Base-by-base conservation (phyloP, 2,329 filamentous ascomycete species). In the Aspergillus neotritici region DNA sequence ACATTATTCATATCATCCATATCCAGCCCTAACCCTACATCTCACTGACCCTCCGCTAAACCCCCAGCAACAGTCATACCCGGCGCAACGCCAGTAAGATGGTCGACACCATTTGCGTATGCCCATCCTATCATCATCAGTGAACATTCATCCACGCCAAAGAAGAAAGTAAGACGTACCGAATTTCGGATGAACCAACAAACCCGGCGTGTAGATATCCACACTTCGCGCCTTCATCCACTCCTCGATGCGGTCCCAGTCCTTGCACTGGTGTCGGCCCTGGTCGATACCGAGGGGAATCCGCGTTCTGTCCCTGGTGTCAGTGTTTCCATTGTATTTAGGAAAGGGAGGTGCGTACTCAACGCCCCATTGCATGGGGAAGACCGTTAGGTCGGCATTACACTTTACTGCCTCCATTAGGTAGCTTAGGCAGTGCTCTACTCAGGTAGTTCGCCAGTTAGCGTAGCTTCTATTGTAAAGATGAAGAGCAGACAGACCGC, bases 361-460 rank as follows among this genome's bases (percentile, higher is more conserved):
- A 3, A 13, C 17, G 10, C 17, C 31, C 41, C 41, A 44, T 34
- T 39, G 35, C 13, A 33, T 39, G 2, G 36, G 41, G 9, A 44
- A 38, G 10, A 44, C 11, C 2, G 30, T 38, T 4, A 39, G 36
- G 14, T 44, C 41, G 4, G 41, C 29, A 14, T 44, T 37, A 25
- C 41, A 44, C 25, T 34, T 37, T 2, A 34, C 41, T 2, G 35
- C 12, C 10, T 39, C 16, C 4, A 37, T 28, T 9, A 44, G 21
- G 7, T 33, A 39, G 12, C 30, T 32, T n/a, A 44, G 25, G 21
- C 41, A 44, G 13, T 44, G 41, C 12, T 44, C 41, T 43, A 25
- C 21, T 25, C 21, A 21, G 6, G 11, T 3, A 12, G 11, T 4
- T 34, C 6, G 16, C 29, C n/a, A n/a, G 31, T 21, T n/a, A 28